phyloP scores from a whole-genome alignment of 257 asterid genomes.

The Penstemon davidsonii region DNA sequence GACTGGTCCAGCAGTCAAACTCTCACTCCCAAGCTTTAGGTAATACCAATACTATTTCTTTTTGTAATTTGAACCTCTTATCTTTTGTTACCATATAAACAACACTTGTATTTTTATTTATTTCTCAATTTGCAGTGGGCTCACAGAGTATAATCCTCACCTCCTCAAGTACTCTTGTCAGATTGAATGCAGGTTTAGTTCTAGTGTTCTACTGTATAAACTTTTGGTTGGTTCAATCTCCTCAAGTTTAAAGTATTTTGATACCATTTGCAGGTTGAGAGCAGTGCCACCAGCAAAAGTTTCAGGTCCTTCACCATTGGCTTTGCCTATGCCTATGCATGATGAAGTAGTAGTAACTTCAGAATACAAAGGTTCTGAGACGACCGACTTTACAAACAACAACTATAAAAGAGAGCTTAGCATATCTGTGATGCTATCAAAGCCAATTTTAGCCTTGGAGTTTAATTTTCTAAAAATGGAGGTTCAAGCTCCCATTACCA shows the following conservation, averaged over 20 bases:
- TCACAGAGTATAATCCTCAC: constrained; percentile 70
- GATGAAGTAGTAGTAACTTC: constrained; percentile 29
- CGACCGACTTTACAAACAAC: neutral
- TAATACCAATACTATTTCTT: constrained; percentile 12
- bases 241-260: neutral
- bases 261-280: constrained; percentile 51
- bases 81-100: neutral
- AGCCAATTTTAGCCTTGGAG: constrained; percentile 79
- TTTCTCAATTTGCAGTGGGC: constrained; percentile 61
- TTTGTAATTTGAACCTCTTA: neutral
- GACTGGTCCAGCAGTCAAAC: constrained; percentile 71
- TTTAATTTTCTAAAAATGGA: constrained; percentile 69
- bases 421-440: constrained; percentile 72
- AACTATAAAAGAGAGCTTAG: constrained; percentile 59
- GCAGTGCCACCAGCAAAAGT: constrained; percentile 66
- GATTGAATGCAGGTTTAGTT: constrained; percentile 81
- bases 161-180: constrained; percentile 95
- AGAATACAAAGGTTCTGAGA: constrained; percentile 17
- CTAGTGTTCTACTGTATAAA: neutral
- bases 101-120: neutral
- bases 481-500: constrained; percentile 78
- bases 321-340: neutral
- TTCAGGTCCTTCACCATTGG: constrained; percentile 36
- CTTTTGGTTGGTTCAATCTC: neutral
- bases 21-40: constrained; percentile 98